Conservation (phyloP, 1,284 basidiomycete species). For the Retiboletus flavoniger region DNA sequence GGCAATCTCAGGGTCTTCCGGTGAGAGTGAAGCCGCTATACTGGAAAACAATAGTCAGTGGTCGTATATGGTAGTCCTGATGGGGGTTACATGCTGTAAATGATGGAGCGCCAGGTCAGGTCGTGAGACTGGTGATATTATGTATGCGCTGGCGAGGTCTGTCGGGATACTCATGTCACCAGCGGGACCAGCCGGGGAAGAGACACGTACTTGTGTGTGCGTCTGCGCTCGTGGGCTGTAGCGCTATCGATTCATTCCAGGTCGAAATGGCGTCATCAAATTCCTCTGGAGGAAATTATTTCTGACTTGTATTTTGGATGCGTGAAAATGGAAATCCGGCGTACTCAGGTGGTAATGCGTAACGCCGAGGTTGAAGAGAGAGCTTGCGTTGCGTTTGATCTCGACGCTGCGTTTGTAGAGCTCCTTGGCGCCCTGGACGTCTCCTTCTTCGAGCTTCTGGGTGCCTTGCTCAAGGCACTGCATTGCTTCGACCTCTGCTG, state of each 20-base stretch:
- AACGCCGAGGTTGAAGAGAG: constrained; percentile 86
- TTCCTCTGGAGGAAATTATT: constrained; percentile 59
- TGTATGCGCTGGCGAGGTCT: constrained; percentile 94
- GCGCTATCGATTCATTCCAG: constrained; percentile 82
- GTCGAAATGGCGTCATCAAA: constrained; percentile 80
- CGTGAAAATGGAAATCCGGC: constrained; percentile 31
- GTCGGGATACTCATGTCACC: constrained; percentile 30
- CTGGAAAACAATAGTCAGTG: constrained; percentile 48
- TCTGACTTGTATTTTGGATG: constrained; percentile 17
- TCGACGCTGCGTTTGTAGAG: constrained; percentile 80
- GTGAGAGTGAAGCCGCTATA: constrained; percentile 80
- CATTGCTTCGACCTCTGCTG: constrained; percentile 79
- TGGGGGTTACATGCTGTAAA: constrained; percentile 59
- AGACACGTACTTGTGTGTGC: constrained; percentile 82
- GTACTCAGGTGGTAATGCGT: constrained; percentile 85
- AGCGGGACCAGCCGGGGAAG: constrained; percentile 17
- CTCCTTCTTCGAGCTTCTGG: constrained; percentile 85
- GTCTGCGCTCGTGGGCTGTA: constrained; percentile 85
- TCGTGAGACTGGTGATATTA: constrained; percentile 80
- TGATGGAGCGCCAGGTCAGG: constrained; percentile 91
- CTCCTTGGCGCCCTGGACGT: constrained; percentile 76
- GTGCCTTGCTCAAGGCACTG: constrained; percentile 86
- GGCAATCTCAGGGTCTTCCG: constrained; percentile 92
- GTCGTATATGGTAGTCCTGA: constrained; percentile 24
- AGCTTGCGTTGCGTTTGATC: constrained; percentile 79